These are phyloP conservation scores for Lentinula sp. DNA, from an alignment of 768 basidiomycete species.

Conservation along the genomic window DNA sequence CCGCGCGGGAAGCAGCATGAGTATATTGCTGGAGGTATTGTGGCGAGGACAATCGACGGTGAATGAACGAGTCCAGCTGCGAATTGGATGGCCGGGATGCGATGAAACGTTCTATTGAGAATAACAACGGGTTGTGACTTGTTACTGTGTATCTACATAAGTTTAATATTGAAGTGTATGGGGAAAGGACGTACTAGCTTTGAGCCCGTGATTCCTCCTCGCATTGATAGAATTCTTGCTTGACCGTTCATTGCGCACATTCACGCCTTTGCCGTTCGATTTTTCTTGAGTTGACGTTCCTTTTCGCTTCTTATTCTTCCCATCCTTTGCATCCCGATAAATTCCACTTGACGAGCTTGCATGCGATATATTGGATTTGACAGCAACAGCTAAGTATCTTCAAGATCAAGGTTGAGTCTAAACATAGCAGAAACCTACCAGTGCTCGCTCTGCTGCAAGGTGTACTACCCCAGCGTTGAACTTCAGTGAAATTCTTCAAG, in stretches of 20 bases:
- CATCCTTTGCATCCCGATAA: not conserved
- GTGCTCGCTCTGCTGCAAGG: not conserved
- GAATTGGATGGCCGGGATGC: not conserved
- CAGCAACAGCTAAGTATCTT: not conserved
- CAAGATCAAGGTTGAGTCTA: not conserved
- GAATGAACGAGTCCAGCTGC: not conserved
- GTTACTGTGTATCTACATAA: not conserved
- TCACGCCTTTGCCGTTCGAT: not conserved
- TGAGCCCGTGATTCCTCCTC: not conserved
- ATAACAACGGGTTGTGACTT: not conserved
- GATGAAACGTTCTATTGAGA: not conserved
- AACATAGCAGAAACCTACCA: not conserved
- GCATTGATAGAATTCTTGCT: not conserved
- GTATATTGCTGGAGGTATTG: not conserved
- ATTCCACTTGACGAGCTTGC: not conserved
- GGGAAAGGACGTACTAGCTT: not conserved
- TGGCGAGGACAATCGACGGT: not conserved
- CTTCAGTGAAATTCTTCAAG: not conserved
- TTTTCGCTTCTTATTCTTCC: not conserved
- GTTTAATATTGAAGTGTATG: not conserved
- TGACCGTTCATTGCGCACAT: not conserved
- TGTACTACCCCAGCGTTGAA: not conserved
- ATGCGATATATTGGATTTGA: not conserved
- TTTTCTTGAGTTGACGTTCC: not conserved
- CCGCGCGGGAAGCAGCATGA: not conserved